Evolutionary conservation across 768 basidiomycete species (phyloP).

Genomic region (Suillus variegatus): DNA sequence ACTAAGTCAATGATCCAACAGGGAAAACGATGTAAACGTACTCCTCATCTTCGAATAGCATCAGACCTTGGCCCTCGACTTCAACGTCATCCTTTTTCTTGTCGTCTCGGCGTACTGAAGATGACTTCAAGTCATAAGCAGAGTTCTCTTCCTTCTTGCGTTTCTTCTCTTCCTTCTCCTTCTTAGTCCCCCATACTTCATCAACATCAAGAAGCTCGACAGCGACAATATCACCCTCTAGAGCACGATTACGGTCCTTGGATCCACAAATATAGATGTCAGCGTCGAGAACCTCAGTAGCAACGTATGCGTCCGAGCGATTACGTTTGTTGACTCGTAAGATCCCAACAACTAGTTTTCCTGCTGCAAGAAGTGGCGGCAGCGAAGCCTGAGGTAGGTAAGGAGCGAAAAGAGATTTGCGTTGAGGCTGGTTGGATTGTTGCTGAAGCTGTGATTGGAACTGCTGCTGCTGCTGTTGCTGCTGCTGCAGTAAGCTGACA

Average conservation of each 20-base stretch:
- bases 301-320: constrained; percentile 97
- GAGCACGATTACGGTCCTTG: constrained; percentile 96
- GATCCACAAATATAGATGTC: constrained; percentile 99
- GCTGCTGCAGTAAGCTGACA: constrained; percentile 86
- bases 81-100: constrained; percentile 99
- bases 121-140: constrained; percentile 83
- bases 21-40: constrained; percentile 33
- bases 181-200: constrained; percentile 98
- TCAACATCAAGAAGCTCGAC: constrained; percentile 97
- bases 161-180: constrained; percentile 99
- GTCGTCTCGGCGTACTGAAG: constrained; percentile 84
- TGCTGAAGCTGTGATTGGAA: constrained; percentile 97
- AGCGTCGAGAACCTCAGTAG: constrained; percentile 96
- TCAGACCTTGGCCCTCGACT: constrained; percentile 96
- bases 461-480: constrained; percentile 70
- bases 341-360: constrained; percentile 96
- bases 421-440: constrained; percentile 87
- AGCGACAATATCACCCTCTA: constrained; percentile 98
- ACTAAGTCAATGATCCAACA: constrained; percentile 13
- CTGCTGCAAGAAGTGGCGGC: constrained; percentile 93
- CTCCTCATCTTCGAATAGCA: constrained; percentile 98
- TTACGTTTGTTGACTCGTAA: constrained; percentile 98
- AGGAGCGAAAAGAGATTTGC: constrained; percentile 97
- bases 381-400: constrained; percentile 98
- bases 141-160: constrained; percentile 99